Evolutionary conservation across 768 basidiomycete species (phyloP), one percentile per base, ranked within the genome.

Genomic region (Tricholoma flavovirens): DNA sequence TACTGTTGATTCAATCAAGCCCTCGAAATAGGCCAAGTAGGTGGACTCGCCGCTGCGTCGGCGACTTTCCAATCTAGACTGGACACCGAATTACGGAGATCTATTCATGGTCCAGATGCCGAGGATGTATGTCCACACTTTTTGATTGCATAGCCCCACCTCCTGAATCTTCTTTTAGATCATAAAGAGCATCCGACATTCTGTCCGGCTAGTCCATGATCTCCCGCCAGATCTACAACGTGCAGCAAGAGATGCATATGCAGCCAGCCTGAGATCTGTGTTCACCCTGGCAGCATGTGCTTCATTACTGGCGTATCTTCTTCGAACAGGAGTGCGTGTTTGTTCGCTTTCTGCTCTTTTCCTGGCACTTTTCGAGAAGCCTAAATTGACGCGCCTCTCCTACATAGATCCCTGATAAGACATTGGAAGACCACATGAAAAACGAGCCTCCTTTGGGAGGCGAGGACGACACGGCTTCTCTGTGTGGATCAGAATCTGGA

Each of bases 61-160:
- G 84, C 84, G 2, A 61, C 86, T 14, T 86, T 85, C 70, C 84
- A 86, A 58, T 75, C 73, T 14, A 69, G 69, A 38, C 75, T 86
- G 32, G 73, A 73, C 32, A 56, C 52, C 4, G 80, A 82, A 57
- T 69, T 85, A 12, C 70, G 65, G 22, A 64, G 69, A 29, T 74
- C 80, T 3, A 78, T 85, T 49, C 71, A 71, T 0, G 67, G 67
- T 0, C 72, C 73, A 3, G 73, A 73, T 55, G 70, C 81, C 1
- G 73, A 75, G 5, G 71, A 80, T 64, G 84, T 78, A 24, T 42
- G 29, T 40, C n/a, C 5, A 14, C 30, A 32, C 6, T 26, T 36
- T 21, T 17, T 33, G 5, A 24, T 11, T 11, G 11, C 15, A 14
- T 7, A 5, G 19, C 21, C 15, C 12, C 35, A 26, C 19, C 10